Evolutionary conservation across 805 yeast species (phyloP).

Genomic region (Cyberlindnera nakhonratchasimensis): DNA sequence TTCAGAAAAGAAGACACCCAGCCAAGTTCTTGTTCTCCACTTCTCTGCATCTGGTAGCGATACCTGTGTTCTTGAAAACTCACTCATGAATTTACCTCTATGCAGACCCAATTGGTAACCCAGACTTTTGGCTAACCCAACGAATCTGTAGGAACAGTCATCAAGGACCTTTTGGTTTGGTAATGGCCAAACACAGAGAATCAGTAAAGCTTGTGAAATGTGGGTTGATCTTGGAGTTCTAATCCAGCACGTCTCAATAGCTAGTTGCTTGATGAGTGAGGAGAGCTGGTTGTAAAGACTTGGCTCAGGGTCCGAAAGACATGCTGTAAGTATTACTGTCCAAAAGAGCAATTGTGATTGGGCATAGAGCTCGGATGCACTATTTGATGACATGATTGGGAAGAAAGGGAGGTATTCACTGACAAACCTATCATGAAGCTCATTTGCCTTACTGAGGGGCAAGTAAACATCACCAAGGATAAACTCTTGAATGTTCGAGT

Average conservation of each 20-base stretch:
- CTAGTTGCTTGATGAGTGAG: constrained; percentile 76
- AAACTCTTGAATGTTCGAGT: constrained; percentile 52
- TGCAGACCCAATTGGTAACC: constrained; percentile 87
- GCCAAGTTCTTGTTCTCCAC: constrained; percentile 94
- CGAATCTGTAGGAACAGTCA: constrained; percentile 86
- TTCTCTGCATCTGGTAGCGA: constrained; percentile 85
- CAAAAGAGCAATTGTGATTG: constrained; percentile 86
- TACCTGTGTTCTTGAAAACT: constrained; percentile 86
- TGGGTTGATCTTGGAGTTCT: constrained; percentile 92
- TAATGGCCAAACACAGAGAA: constrained; percentile 87
- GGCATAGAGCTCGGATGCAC: constrained; percentile 72
- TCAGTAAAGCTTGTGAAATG: constrained; percentile 82
- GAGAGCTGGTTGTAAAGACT: constrained; percentile 71
- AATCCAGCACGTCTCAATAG: constrained; percentile 90
- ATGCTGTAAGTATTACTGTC: constrained; percentile 86
- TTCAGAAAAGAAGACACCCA: constrained; percentile 81
- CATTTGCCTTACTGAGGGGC: constrained; percentile 62
- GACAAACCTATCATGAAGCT: constrained; percentile 68
- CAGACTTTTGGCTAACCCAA: constrained; percentile 79
- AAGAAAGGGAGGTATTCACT: constrained; percentile 66
- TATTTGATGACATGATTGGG: constrained; percentile 70
- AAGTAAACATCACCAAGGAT: constrained; percentile 72
- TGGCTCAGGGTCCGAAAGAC: constrained; percentile 85
- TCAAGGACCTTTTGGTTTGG: constrained; percentile 91
- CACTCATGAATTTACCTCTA: constrained; percentile 86